phyloP scores from a whole-genome alignment of 2,329 filamentous ascomycete species.

The Penicillium sp. region DNA sequence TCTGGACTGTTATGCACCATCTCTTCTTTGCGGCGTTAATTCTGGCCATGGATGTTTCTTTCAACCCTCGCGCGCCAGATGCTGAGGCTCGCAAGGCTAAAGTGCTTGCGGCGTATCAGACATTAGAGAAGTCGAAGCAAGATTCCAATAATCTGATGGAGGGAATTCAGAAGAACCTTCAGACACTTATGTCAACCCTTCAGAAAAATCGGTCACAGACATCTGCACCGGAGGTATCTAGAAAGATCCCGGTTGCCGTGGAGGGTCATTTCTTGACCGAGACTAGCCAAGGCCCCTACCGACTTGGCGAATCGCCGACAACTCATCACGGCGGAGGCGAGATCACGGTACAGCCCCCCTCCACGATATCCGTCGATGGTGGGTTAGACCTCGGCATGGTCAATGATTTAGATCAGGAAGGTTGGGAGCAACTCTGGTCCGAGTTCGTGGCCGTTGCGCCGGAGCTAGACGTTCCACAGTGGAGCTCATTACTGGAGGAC shows the following conservation, averaged over 20 bases:
- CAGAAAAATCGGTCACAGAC: slow-evolving; percentile 12
- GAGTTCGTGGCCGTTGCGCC: slow-evolving; percentile 24
- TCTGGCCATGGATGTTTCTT: slow-evolving; percentile 28
- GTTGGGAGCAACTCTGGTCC: slow-evolving; percentile 21
- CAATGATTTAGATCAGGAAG: slow-evolving; percentile 12
- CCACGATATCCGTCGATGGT: background rate
- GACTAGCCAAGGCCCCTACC: background rate
- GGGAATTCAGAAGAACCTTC: slow-evolving; percentile 21
- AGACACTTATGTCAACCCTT: slow-evolving; percentile 21
- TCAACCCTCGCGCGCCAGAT: slow-evolving; percentile 22
- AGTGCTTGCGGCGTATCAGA: slow-evolving; percentile 20
- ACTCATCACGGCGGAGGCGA: background rate
- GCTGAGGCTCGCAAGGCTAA: slow-evolving; percentile 17
- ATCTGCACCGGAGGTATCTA: background rate
- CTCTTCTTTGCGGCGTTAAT: slow-evolving; percentile 28
- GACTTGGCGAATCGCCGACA: background rate
- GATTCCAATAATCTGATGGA: slow-evolving; percentile 21
- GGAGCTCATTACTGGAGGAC: slow-evolving; percentile 24
- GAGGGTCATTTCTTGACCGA: background rate
- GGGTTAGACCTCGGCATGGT: background rate
- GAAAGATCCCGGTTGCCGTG: background rate
- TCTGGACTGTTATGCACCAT: slow-evolving; percentile 28
- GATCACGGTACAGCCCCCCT: slow-evolving; percentile 3
- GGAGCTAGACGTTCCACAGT: slow-evolving; percentile 22
- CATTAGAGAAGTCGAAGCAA: slow-evolving; percentile 19